Conservation (phyloP, 129 eudicot species). For the Silybum marianum region DNA sequence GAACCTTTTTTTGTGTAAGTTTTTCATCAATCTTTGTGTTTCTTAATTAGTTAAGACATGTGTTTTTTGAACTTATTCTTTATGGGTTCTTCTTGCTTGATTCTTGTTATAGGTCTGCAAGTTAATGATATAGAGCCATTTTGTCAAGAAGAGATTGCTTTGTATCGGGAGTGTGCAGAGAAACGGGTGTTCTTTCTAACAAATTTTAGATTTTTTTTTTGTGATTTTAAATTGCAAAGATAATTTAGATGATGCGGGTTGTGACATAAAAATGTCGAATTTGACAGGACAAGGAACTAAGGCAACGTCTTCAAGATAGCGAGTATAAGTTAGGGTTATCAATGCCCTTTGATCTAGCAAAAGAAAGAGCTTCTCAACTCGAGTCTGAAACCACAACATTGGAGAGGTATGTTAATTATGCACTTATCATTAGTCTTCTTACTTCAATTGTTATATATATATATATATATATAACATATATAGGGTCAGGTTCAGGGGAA, state of each 20-base stretch:
- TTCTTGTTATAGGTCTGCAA: constrained; percentile 69
- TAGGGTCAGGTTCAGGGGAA: too few relatives aligned
- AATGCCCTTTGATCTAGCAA: constrained; percentile 88
- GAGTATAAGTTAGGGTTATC: constrained; percentile 87
- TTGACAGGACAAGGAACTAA: constrained; percentile 74
- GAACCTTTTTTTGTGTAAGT: constrained; percentile 82
- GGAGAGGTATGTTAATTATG: constrained; percentile 64
- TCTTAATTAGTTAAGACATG: not conserved
- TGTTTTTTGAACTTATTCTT: not conserved
- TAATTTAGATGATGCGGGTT: not conserved
- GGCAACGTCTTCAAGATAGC: constrained; percentile 89
- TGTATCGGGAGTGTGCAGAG: constrained; percentile 80
- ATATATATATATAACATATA: too few relatives aligned
- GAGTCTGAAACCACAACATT: constrained; percentile 86
- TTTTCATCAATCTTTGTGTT: not conserved
- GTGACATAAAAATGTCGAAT: constrained; percentile 9
- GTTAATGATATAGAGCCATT: constrained; percentile 93
- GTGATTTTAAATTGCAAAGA: not conserved
- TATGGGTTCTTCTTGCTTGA: constrained; percentile 9
- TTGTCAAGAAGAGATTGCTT: constrained; percentile 94
- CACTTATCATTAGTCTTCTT: not conserved
- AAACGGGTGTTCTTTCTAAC: constrained; percentile 64
- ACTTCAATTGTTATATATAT: not conserved
- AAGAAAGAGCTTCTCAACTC: constrained; percentile 76
- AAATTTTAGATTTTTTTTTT: not conserved